Conservation (phyloP, 2,329 filamentous ascomycete species). For the Phoma sp. region DNA sequence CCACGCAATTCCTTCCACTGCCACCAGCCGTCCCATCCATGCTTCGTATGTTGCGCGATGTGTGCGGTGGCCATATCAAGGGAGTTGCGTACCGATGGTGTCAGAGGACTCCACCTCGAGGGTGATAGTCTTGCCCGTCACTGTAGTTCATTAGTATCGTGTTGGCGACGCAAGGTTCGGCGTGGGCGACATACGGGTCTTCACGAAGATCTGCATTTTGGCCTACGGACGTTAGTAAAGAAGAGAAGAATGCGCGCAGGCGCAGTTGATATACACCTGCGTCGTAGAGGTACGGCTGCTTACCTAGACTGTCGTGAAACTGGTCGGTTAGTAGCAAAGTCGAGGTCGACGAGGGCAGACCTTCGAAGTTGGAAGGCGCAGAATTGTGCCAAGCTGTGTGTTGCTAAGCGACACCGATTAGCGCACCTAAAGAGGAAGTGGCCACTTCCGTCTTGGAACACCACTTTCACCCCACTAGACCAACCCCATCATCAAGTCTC, state of each 20-base stretch:
- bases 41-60: constrained; percentile 21
- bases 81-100: constrained; percentile 70
- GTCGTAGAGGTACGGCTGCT: neutral
- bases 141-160: constrained; percentile 25
- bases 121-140: constrained; percentile 99
- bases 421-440: no score
- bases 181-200: constrained; percentile 72
- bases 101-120: constrained; percentile 98
- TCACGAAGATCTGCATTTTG: constrained; percentile 77
- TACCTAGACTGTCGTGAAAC: constrained; percentile 9
- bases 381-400: no score
- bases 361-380: neutral
- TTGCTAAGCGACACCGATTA: no score
- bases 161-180: neutral
- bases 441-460: neutral
- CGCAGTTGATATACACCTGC: neutral
- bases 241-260: neutral
- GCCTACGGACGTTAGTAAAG: neutral
- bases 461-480: constrained; percentile 4
- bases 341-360: constrained; percentile 4
- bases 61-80: constrained; percentile 20
- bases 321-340: constrained; percentile 7
- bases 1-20: constrained; percentile 1
- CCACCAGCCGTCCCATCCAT: constrained; percentile 6
- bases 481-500: neutral